Conservation (phyloP, 2,329 filamentous ascomycete species). For the Aspergillus tanneri region DNA sequence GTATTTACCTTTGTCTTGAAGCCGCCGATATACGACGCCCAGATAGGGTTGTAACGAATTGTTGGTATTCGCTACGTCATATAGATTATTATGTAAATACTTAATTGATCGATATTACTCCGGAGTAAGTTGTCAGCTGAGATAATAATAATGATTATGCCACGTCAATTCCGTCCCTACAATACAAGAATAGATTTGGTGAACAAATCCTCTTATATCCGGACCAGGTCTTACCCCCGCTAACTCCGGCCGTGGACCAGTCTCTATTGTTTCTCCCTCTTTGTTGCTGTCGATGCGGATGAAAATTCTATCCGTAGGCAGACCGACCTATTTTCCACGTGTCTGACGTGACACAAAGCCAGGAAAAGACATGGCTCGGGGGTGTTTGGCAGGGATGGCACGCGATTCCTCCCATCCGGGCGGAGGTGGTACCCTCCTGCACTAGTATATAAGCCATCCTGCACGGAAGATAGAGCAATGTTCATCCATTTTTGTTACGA, state of each 20-base stretch:
- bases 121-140: not conserved
- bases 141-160: not conserved
- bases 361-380: no score
- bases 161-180: not conserved
- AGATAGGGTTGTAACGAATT: not conserved
- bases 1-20: not conserved
- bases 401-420: no score
- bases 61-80: not conserved
- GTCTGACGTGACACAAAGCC: no score
- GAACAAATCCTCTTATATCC: not conserved
- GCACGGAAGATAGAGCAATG: no score
- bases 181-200: not conserved
- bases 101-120: not conserved
- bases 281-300: no score
- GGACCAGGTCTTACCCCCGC: not conserved
- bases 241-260: not conserved
- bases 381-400: no score
- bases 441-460: no score
- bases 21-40: not conserved
- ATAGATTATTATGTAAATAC: not conserved
- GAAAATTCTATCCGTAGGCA: no score
- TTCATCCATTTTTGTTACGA: no score
- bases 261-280: no score
- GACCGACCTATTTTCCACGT: no score
- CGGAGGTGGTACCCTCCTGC: no score